Percentiles rank a stretch among this genome's conserved stretches.
phyloP scores from a whole-genome alignment of 306 rosid species.

The Cucumis hystrix region DNA sequence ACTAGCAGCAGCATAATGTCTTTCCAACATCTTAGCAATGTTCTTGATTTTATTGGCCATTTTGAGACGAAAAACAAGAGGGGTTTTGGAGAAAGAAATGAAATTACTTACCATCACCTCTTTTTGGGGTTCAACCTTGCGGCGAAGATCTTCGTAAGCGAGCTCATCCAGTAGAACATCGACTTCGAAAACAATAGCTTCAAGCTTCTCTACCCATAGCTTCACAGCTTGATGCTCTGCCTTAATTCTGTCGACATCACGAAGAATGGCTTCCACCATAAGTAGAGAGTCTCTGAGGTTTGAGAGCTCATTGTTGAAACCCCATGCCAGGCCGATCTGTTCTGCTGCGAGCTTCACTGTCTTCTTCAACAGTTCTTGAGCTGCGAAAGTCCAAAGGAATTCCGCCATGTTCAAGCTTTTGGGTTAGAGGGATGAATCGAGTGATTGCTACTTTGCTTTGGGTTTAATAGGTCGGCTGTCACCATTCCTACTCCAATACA shows the following conservation, averaged over 20 bases:
- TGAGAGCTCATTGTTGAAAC: background rate
- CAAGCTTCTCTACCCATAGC: slow-evolving; percentile 4
- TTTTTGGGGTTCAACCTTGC: background rate
- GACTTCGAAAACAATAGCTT: background rate
- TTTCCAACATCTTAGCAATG: background rate
- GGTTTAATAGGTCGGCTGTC: too few species aligned
- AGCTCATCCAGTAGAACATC: slow-evolving; percentile 4
- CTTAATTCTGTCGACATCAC: background rate
- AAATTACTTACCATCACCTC: background rate
- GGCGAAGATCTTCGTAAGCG: background rate
- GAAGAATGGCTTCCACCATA: background rate
- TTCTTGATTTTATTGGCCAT: background rate
- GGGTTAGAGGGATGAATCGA: too few species aligned
- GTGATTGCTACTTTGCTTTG: too few species aligned
- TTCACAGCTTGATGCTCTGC: background rate
- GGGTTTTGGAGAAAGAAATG: background rate
- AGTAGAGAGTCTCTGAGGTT: background rate
- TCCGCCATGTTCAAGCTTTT: background rate
- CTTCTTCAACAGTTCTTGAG: background rate
- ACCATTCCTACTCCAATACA: too few species aligned
- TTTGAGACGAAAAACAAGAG: background rate
- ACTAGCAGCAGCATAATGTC: background rate
- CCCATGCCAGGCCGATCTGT: background rate
- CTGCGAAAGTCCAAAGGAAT: background rate
- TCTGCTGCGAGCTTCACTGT: background rate